Evolutionary conservation across 306 rosid genomes (phyloP), one percentile per base, ranked within the genome.

Genomic region (Inga oerstediana): DNA sequence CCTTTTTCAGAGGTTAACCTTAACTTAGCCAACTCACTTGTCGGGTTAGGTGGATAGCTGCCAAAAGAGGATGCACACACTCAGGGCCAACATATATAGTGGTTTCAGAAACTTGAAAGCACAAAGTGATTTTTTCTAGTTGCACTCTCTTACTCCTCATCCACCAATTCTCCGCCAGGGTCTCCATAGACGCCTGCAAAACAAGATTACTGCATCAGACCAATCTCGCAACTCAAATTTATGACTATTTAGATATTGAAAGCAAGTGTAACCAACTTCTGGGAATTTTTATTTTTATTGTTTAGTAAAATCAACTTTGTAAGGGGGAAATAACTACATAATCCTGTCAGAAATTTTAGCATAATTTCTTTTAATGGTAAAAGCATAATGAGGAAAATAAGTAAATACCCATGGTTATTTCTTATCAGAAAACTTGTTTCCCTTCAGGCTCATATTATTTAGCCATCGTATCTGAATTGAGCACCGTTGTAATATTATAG

Each of bases 171-270:
- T 70, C 98, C 94, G 0, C 83, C 91, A 81, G 89, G 86, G 81
- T 92, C 94, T 86, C 98, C 99, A 76, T 91, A 93, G 3, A 93
- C 88, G 79, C 99, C 99, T 95, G 92, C 85, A 27, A 85, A 49
- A 83, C 69, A 67, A 69, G 41, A 59, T 27, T 73, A 3, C 12
- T 14, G n/a, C 65, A 30, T 61, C 34, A 72, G 76, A 77, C 43
- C 27, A 30, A 76, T 69, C 41, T 37, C 35, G 20, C 43, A 52
- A 30, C 81, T 56, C 62, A 62, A 68, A n/a, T 52, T 76, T 56
- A 61, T 41, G 46, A 81, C 46, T 37, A 22, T 32, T 44, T 72
- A 73, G 44, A 64, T 62, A 69, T 69, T 58, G 72, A 48, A 77
- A 12, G 49, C 22, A 35, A 49, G 34, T 64, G 35, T 41, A 77